Evolutionary conservation across 257 asterid species (phyloP).

Genomic region (Ballota nigra): DNA sequence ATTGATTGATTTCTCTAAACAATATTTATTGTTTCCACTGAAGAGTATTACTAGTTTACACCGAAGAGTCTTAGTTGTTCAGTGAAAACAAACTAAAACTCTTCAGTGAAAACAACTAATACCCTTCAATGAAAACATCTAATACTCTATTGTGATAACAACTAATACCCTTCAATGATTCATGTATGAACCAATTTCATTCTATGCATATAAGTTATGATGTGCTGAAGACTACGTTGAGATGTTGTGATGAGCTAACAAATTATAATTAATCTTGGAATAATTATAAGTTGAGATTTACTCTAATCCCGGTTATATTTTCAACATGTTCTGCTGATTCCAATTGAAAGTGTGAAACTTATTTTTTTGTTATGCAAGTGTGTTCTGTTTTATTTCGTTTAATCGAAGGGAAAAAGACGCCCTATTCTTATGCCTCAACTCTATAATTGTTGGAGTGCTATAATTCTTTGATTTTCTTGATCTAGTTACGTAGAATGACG

Average conservation of each 20-base stretch:
- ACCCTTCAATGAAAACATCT: too few relatives aligned
- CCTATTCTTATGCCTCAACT: neutral
- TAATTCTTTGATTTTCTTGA: neutral
- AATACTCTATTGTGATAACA: too few relatives aligned
- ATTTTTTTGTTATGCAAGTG: neutral
- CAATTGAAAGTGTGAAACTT: neutral
- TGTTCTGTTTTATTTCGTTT: neutral
- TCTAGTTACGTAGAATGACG: constrained; percentile 15
- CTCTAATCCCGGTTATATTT: too few relatives aligned
- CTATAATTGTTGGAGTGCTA: neutral
- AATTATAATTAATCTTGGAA: neutral
- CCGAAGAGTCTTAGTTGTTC: too few relatives aligned
- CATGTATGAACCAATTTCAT: too few relatives aligned
- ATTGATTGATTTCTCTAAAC: too few relatives aligned
- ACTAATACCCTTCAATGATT: too few relatives aligned
- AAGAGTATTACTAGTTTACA: too few relatives aligned
- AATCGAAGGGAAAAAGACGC: neutral
- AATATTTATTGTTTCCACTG: too few relatives aligned
- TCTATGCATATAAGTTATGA: neutral
- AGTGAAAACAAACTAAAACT: too few relatives aligned
- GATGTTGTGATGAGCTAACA: neutral
- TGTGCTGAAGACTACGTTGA: neutral
- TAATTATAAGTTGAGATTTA: too few relatives aligned
- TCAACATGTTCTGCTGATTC: neutral
- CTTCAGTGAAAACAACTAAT: too few relatives aligned